Evolutionary conservation across 306 rosid genomes (phyloP), one percentile per base, ranked within the genome.

Genomic region (Quillaja saponaria): DNA sequence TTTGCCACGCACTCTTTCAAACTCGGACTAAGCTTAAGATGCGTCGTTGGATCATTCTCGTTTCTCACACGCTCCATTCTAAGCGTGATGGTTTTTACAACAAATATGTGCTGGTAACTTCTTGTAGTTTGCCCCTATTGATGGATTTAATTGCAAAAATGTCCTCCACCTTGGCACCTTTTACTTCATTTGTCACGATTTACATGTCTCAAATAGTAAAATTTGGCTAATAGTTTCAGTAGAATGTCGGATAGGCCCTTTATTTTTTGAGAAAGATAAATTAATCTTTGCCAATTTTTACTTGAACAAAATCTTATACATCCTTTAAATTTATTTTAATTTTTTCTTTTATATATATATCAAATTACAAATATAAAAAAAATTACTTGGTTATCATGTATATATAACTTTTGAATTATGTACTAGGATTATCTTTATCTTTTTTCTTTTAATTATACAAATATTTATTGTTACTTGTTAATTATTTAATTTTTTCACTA

Each of bases 131-230:
- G 65, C 49, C 58, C 67, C 42, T 15, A 18, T 8, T 58, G 13
- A 5, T 28, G 9, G 3, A 13, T 2, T 48, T 65, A 65, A 46
- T 79, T 71, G 8, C 72, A 64, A 66, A 74, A 74, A 61, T 61
- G 51, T 53, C 84, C 14, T 33, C 49, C 40, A 71, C 71, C 76
- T 25, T 55, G 14, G 14, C 60, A 4, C n/a, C 2, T 33, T 35
- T 4, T 25, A 4, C 31, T 25, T 25, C 4, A 25, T 1, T 2
- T 25, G 31, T 1, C 31, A 25, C 31, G 31, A n/a, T 17, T 0
- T 1, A 0, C 19, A 3, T n/a, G n/a, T n/a, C n/a, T n/a, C n/a
- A n/a, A n/a, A n/a, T n/a, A 3, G 4, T 12, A 64, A 35, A 62
- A 71, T 65, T 3, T 62, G 64, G 69, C 57, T 35, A 41, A 13